phyloP scores from a whole-genome alignment of 177 flowering plant species.

The Vitis hybrid region DNA sequence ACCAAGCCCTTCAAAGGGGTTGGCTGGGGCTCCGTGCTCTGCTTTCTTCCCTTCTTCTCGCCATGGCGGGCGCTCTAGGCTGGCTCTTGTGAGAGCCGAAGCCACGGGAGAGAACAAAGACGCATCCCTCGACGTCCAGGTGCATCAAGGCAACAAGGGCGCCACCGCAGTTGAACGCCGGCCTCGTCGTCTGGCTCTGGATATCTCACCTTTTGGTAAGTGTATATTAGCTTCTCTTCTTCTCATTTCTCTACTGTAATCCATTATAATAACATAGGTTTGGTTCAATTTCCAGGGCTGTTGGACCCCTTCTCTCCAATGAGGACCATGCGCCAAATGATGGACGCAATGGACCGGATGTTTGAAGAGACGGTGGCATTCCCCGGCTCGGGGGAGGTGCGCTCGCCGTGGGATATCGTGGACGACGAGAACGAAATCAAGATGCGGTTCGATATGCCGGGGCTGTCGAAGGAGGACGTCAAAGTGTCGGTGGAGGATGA shows the following conservation, averaged over 20 bases:
- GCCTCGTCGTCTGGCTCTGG: constrained; percentile 32
- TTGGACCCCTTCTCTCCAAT: constrained; percentile 69
- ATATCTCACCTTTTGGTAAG: constrained; percentile 46
- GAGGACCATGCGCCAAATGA: constrained; percentile 75
- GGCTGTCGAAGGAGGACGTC: constrained; percentile 64
- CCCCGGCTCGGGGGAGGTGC: constrained; percentile 37
- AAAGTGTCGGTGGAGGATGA: constrained; percentile 67
- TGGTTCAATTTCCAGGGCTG: constrained; percentile 31
- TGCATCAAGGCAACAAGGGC: constrained; percentile 21
- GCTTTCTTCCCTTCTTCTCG: constrained; percentile 20
- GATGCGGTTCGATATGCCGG: constrained; percentile 87
- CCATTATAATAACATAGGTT: neutral
- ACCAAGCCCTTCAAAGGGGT: neutral
- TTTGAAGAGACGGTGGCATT: constrained; percentile 55
- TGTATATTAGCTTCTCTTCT: neutral
- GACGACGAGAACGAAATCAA: constrained; percentile 62
- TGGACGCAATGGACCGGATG: constrained; percentile 72
- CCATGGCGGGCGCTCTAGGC: neutral
- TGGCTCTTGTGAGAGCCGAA: constrained; percentile 28
- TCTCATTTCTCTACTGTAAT: too few species aligned
- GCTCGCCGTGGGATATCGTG: constrained; percentile 75
- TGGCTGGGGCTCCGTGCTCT: neutral
- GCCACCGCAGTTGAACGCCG: constrained; percentile 30
- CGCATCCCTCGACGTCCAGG: constrained; percentile 32
- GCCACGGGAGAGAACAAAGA: constrained; percentile 32